Base-by-base conservation (phyloP, 2,329 filamentous ascomycete genomes). In the Fusarium poae region DNA sequence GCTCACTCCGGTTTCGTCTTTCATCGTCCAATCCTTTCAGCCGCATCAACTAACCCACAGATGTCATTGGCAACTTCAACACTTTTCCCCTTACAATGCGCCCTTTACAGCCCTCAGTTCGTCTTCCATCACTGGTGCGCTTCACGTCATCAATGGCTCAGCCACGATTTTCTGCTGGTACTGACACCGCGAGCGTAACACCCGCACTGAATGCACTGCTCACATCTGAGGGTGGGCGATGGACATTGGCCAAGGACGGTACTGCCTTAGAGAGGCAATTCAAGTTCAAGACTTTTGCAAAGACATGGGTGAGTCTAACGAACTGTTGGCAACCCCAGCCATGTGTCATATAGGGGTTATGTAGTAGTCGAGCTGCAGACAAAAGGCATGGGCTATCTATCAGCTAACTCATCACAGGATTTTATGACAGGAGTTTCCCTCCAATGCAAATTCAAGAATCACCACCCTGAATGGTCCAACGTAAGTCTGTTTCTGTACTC, bases 381-480 rank as follows among this genome's bases (percentile, higher is more conserved):
- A 5, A 45, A 30, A 46, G 2, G n/a, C 11, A 21, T 25, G 9
- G 18, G 8, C 29, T 18, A 15, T 12, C 29, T 18, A 15, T 12
- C 13, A 21, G 46, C 67, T 72, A 48, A 71, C 29, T 32, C 10
- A 20, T 9, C 9, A n/a, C 65, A 91, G 89, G 89, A 90, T 67
- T 93, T 93, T 79, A 92, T 93, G 90, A 91, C 89, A n/a, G 84
- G 84, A 4, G 85, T 93, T 16, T 88, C 90, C 13, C 79, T 89
- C 32, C 86, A 92, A 72, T 91, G 89, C 79, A 90, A 91, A 74
- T 77, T 86, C 37, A 84, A 86, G 73, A 91, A 88, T 71, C 91
- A 93, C 76, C 91, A 93, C 73, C 91, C 91, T 0, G 91, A 93
- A 77, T 93, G 91, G 91, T 90, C 89, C 4, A 93, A 93, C 74